Conservation (phyloP, 257 asterid species). For the Linderniella brevidens region DNA sequence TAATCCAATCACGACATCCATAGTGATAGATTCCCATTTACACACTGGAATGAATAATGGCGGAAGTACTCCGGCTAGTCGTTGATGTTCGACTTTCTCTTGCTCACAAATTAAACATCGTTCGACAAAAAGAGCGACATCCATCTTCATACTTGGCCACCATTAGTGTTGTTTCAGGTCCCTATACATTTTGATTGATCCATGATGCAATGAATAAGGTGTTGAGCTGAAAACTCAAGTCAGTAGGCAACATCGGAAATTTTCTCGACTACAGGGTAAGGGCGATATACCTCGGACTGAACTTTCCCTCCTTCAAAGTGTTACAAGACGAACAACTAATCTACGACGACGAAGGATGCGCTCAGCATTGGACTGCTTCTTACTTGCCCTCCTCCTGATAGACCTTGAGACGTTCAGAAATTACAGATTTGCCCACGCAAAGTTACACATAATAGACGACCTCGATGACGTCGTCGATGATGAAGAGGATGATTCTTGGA, state of each 20-base stretch:
- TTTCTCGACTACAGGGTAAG: no score
- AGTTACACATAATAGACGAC: conserved; percentile 67
- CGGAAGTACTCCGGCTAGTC: neutral
- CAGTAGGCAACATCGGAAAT: no score
- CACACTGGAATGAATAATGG: neutral
- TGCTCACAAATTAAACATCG: conserved; percentile 4
- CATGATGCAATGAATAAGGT: neutral
- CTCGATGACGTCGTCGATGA: conserved; percentile 72
- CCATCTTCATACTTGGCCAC: conserved; percentile 3
- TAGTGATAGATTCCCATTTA: neutral
- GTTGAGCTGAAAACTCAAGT: no score
- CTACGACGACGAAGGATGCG: no score
- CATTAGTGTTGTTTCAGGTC: no score
- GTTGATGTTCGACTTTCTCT: neutral
- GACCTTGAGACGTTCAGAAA: conserved; percentile 15
- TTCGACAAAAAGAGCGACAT: neutral
- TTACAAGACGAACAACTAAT: no score
- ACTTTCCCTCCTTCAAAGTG: no score
- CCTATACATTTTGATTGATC: neutral
- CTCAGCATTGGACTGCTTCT: neutral
- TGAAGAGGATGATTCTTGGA: conserved; percentile 80
- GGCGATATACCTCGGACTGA: no score
- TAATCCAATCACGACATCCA: conserved; percentile 1
- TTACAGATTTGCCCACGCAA: conserved; percentile 22
- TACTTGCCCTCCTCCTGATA: conserved; percentile 19